Percentiles rank a stretch among this genome's conserved stretches.
Conservation (phyloP, 73 alveolate species). For the Paramecium tetraurelia region DNA sequence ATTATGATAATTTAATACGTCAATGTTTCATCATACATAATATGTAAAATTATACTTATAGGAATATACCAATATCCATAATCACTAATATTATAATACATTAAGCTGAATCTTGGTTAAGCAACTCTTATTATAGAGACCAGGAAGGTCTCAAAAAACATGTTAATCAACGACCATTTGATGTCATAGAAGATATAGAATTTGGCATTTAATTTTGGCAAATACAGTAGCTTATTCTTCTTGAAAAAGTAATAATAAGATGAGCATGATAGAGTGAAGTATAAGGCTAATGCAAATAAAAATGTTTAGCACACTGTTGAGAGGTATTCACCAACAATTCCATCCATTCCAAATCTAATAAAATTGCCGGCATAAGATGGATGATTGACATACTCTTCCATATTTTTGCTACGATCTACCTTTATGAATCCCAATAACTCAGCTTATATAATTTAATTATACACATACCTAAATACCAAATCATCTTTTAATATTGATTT, state of each 20-base stretch:
- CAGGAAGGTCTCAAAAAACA: conserved; percentile 63
- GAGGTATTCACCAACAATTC: conserved; percentile 28
- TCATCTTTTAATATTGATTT: neutral
- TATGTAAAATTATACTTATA: conserved; percentile 62
- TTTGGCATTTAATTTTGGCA: conserved; percentile 61
- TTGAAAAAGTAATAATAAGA: conserved; percentile 54
- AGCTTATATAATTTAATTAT: neutral
- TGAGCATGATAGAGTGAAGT: conserved; percentile 31
- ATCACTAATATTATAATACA: conserved; percentile 60
- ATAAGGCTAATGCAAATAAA: conserved; percentile 13
- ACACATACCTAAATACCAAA: conserved; percentile 8
- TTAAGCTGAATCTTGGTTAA: conserved; percentile 56
- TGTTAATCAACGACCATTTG: conserved; percentile 60
- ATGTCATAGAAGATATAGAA: conserved; percentile 58
- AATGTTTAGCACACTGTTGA: conserved; percentile 48
- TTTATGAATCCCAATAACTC: conserved; percentile 49
- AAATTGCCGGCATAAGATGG: conserved; percentile 48
- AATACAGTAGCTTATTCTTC: conserved; percentile 13
- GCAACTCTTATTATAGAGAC: conserved; percentile 64
- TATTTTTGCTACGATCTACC: conserved; percentile 8
- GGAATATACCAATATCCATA: conserved; percentile 62
- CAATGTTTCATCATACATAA: conserved; percentile 67
- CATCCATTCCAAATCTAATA: conserved; percentile 29
- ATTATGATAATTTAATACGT: conserved; percentile 32
- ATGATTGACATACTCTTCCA: conserved; percentile 23